Evolutionary conservation across 805 yeast genomes (phyloP), one percentile per base, ranked within the genome.

Genomic region (Candida cerambycidarum): DNA sequence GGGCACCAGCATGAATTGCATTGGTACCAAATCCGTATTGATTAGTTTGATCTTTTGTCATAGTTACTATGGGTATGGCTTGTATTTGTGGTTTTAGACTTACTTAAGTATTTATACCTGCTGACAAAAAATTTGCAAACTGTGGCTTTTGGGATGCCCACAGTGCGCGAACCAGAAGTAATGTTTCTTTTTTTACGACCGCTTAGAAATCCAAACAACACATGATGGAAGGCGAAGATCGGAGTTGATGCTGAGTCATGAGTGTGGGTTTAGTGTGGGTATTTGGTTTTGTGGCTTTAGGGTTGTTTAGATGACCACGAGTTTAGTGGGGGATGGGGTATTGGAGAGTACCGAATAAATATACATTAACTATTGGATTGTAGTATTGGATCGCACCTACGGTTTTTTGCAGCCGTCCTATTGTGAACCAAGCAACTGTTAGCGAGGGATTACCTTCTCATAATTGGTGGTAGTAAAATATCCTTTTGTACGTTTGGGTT

Each of bases 1-100:
- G 75, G 13, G 89, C 76, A 51, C 96, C 96, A 23, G 85, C 85
- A 66, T 87, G 96, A 54, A 87, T 84, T 43, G 96, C 95, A 57
- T 74, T 75, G 41, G 96, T 88, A 45, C 85, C 90, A 59, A 87
- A 87, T 12, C 74, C 75, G 63, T 58, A 68, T 43, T 60, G 51
- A 18, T 54, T 29, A 15, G 50, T 31, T 44, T 50, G 46, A 47
- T 67, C 69, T 51, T 66, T 65, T 32, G 78, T 71, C 78, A 73
- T 71, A 8, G 8, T 21, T 5, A 21, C n/a, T n/a, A 21, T 6
- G 23, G 5, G 8, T 21, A 21, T 21, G 5, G 8, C 38, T 27
- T 34, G 15, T 25, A 15, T 9, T 16, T 36, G 21, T 36, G 24
- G 32, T 36, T 8, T 14, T 17, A 15, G 23, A 21, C 5, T 21